Percentiles rank a stretch among this genome's conserved stretches.
phyloP scores from a whole-genome alignment of 202 grass and related monocot species.

The Schoenoplectus triqueter region DNA sequence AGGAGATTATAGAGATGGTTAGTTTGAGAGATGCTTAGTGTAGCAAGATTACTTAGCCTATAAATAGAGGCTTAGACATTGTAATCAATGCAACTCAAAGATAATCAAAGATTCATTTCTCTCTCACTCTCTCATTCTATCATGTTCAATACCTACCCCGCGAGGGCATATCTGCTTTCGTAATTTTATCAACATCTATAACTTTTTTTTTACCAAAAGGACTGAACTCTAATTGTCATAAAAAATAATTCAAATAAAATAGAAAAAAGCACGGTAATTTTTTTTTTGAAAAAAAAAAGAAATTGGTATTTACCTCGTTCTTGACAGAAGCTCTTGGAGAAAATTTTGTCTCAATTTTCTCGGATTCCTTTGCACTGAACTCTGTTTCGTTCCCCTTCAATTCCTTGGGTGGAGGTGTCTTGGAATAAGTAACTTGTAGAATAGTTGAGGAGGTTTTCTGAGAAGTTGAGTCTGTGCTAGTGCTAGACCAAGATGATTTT shows the following conservation, averaged over 20 bases:
- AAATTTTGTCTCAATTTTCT: conserved; percentile 1
- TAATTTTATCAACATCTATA: not conserved
- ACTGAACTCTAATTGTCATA: not conserved
- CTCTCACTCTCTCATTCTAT: too few relatives aligned
- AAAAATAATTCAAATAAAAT: not conserved
- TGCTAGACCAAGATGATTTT: conserved; percentile 33
- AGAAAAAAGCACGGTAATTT: not conserved
- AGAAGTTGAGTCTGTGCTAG: not conserved
- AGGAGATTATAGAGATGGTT: too few relatives aligned
- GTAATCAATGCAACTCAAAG: too few relatives aligned
- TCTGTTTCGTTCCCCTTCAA: not conserved
- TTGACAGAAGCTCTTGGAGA: not conserved
- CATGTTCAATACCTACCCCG: conserved; percentile 25
- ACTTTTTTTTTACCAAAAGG: not conserved
- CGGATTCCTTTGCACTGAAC: not conserved
- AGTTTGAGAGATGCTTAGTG: too few relatives aligned
- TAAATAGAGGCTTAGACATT: too few relatives aligned
- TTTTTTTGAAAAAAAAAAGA: not conserved
- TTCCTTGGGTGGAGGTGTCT: not conserved
- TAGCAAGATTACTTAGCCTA: too few relatives aligned
- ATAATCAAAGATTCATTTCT: too few relatives aligned
- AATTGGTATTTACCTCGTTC: conserved; percentile 7
- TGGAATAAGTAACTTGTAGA: not conserved
- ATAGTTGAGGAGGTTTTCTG: conserved; percentile 17
- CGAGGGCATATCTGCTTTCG: not conserved